Percentiles rank a stretch among this genome's conserved stretches.
These are phyloP conservation scores for Ogataea kodamae DNA, from an alignment of 805 yeast species.

Conservation along the genomic window DNA sequence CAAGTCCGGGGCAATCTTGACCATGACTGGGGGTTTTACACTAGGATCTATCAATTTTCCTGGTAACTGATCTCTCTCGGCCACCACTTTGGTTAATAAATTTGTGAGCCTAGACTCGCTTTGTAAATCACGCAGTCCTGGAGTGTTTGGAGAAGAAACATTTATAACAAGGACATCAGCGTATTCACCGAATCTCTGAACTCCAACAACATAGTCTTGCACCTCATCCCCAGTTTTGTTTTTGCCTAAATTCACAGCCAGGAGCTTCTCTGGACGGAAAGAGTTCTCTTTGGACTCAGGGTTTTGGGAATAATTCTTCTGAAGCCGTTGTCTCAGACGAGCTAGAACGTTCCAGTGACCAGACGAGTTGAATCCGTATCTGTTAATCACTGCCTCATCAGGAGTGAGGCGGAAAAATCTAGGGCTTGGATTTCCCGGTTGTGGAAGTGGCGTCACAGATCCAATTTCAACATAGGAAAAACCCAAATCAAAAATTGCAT, in stretches of 20 bases:
- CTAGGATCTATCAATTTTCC: conserved; percentile 37
- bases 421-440: conserved; percentile 93
- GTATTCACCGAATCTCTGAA: conserved; percentile 69
- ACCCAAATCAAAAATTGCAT: conserved; percentile 71
- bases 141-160: conserved; percentile 94
- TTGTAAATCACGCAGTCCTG: conserved; percentile 88
- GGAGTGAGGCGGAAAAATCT: conserved; percentile 80
- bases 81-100: conserved; percentile 63
- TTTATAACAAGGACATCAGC: conserved; percentile 91
- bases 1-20: conserved; percentile 92
- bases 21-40: conserved; percentile 72
- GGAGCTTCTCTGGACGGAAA: conserved; percentile 57
- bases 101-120: conserved; percentile 67
- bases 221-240: conserved; percentile 91
- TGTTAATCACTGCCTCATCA: conserved; percentile 88
- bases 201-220: conserved; percentile 81
- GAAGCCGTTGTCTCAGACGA: conserved; percentile 62
- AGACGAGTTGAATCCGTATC: conserved; percentile 91
- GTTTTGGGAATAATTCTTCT: conserved; percentile 32
- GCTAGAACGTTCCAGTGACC: conserved; percentile 78
- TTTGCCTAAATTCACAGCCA: conserved; percentile 87
- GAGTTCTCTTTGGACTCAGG: conserved; percentile 35
- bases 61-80: conserved; percentile 56
- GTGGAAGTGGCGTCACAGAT: conserved; percentile 87
- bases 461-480: conserved; percentile 92